Conservation (phyloP, 352 stramenopile species). For the Pythium periplocum region DNA sequence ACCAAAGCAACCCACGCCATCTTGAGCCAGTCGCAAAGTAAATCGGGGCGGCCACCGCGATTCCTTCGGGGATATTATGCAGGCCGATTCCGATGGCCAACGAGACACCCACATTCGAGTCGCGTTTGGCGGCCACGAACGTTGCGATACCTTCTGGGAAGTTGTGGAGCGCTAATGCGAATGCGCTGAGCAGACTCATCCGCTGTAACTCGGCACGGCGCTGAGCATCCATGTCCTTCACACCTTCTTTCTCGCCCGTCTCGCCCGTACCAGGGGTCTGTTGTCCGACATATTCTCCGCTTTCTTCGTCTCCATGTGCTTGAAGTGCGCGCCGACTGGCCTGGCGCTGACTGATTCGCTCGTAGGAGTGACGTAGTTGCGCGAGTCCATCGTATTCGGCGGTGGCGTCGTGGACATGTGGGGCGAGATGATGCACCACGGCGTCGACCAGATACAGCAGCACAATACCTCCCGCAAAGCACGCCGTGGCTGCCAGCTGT, state of each 20-base stretch:
- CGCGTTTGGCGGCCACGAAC: slow-evolving; percentile 86
- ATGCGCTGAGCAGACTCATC: slow-evolving; percentile 89
- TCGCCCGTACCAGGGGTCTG: no score
- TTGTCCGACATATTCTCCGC: not conserved
- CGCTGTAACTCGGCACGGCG: slow-evolving; percentile 22
- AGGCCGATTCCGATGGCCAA: slow-evolving; percentile 92
- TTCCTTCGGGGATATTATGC: slow-evolving; percentile 96
- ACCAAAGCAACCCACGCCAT: slow-evolving; percentile 91
- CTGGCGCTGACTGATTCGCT: not conserved
- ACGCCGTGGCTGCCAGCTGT: slow-evolving; percentile 77
- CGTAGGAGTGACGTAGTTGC: not conserved
- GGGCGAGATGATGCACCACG: slow-evolving; percentile 36
- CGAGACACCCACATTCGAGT: slow-evolving; percentile 81
- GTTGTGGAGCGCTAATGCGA: slow-evolving; percentile 95
- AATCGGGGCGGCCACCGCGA: slow-evolving; percentile 93
- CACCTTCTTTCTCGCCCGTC: no score
- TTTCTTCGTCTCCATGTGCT: slow-evolving; percentile 1
- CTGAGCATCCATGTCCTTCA: no score
- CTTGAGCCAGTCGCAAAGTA: slow-evolving; percentile 95
- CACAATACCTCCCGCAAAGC: slow-evolving; percentile 82
- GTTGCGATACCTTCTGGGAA: slow-evolving; percentile 95
- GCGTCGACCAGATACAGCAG: slow-evolving; percentile 48
- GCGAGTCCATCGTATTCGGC: slow-evolving; percentile 17
- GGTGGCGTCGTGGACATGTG: slow-evolving; percentile 17
- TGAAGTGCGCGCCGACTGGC: not conserved